Evolutionary conservation across 2,329 filamentous ascomycete genomes (phyloP).

Genomic region (Calycina marina): DNA sequence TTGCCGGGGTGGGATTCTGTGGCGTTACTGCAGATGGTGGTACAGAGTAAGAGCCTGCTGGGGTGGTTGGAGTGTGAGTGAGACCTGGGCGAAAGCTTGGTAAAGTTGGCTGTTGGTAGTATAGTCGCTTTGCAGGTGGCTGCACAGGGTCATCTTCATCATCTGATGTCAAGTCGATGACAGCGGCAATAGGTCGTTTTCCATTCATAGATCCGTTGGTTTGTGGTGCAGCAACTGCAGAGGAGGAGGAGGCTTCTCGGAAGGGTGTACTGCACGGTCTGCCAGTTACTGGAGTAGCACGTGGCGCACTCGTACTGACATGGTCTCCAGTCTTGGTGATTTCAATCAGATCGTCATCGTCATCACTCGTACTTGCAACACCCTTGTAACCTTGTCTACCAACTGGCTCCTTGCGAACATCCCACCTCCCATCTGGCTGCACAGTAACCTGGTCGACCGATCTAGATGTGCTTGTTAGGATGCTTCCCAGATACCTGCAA

Average conservation of each 20-base stretch:
- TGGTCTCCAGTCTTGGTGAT: conserved; percentile 23
- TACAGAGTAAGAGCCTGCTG: no score
- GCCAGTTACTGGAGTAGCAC: conserved; percentile 10
- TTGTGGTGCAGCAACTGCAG: no score
- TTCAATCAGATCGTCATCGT: conserved; percentile 36
- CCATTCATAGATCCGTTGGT: conserved; percentile 8
- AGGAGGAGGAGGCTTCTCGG: conserved; percentile 26
- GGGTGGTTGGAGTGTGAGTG: no score
- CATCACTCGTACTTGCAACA: conserved; percentile 21
- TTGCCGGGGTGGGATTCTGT: no score
- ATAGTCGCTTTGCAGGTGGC: conserved; percentile 21
- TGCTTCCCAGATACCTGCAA: conserved; percentile 69
- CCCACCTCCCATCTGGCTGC: conserved; percentile 76
- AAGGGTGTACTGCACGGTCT: conserved; percentile 3
- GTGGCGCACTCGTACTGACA: conserved; percentile 19
- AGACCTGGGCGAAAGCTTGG: no score
- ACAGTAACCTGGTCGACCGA: conserved; percentile 76
- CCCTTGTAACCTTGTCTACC: conserved; percentile 10
- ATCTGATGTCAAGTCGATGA: conserved; percentile 40
- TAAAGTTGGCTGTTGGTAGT: conserved; percentile 1
- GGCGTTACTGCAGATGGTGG: no score
- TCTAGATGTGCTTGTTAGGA: conserved; percentile 57
- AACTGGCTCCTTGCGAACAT: conserved; percentile 19
- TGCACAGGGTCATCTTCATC: conserved; percentile 35
- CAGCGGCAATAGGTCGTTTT: conserved; percentile 31